Evolutionary conservation across 2,329 filamentous ascomycete genomes (phyloP).

Genomic region (Ascochyta clinopodiicola): DNA sequence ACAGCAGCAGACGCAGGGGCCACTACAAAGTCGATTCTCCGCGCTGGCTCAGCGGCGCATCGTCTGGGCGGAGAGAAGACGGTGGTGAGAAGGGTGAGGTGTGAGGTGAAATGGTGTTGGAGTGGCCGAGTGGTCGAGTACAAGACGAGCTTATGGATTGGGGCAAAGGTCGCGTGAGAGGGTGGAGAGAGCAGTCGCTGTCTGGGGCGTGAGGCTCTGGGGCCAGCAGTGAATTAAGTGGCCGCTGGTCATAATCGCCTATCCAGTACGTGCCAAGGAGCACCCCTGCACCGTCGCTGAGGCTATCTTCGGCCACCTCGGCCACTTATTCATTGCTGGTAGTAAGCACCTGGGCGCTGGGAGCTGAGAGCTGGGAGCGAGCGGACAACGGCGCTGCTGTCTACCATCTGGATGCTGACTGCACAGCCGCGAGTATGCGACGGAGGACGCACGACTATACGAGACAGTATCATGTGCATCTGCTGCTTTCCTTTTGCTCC

Average conservation of each 20-base stretch:
- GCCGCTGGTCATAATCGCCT: slow-evolving; percentile 11
- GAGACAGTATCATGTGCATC: no score
- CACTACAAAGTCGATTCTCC: slow-evolving; percentile 25
- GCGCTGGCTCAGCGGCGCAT: slow-evolving; percentile 32
- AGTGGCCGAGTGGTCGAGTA: not conserved
- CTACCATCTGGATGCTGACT: not conserved
- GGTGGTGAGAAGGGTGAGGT: not conserved
- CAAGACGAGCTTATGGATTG: slow-evolving; percentile 2
- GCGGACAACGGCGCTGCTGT: not conserved
- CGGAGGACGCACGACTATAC: not conserved
- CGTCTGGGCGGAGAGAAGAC: slow-evolving; percentile 5
- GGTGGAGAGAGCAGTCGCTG: slow-evolving; percentile 19
- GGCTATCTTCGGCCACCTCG: slow-evolving; percentile 12
- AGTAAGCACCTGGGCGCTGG: not conserved
- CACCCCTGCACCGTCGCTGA: slow-evolving; percentile 10
- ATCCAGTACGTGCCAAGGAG: not conserved
- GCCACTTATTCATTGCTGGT: slow-evolving; percentile 12
- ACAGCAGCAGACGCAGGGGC: slow-evolving; percentile 38
- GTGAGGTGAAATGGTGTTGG: not conserved
- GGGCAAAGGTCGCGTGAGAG: slow-evolving; percentile 24
- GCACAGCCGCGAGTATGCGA: not conserved
- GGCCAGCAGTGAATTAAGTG: slow-evolving; percentile 19
- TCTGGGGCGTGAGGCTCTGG: slow-evolving; percentile 18
- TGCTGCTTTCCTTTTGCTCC: not conserved
- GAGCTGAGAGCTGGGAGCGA: no score